Base-by-base conservation (phyloP, 2,329 filamentous ascomycete species). In the Leptographium galeiforme region DNA sequence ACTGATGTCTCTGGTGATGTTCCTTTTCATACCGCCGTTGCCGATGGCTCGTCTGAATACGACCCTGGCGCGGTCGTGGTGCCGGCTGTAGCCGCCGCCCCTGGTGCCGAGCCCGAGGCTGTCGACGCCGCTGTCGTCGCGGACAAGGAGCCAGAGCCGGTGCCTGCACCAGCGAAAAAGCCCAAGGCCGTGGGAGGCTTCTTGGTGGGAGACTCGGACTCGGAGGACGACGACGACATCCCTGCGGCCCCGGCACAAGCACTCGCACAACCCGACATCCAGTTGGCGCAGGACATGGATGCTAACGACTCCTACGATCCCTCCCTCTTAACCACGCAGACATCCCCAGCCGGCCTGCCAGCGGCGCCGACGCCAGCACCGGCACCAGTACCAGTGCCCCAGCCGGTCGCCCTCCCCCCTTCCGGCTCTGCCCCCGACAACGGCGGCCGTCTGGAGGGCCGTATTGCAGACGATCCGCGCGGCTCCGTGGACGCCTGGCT, bases 401-500 rank as follows among this genome's bases (percentile, higher is more conserved):
- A 38, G 10, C 40, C 33, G 57, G 48, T 59, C 55, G 57, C 60
- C 53, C 32, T 53, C 33, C 56, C 63, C 53, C 53, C 56, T 55
- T 58, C 57, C 53, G 63, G 56, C 62, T 64, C 63, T 57, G 40
- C 25, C 12, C 79, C 84, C 69, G 86, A 95, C 69, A 79, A 79
- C 59, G 76, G 91, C 61, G 82, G 85, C 55, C 79, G 90, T 55
- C 76, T 97, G 63, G 91, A 98, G 72, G 87, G 93, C 66, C 84
- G 91, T 64, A 85, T 97, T 66, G 84, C 85, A 65, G 87, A 96
- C 63, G 93, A 98, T 64, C 87, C 91, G 16, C 86, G 89, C 62
- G 93, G 91, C 63, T 90, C 96, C 62, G 81, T 93, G 68, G 87
- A 93, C 66, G 89, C 91, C 36, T 98, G 93, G 93, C 72, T 94